Percentiles rank a stretch among this genome's conserved stretches.
Evolutionary conservation across 2,329 filamentous ascomycete species (phyloP).

Genomic region (Xylaria sp.): DNA sequence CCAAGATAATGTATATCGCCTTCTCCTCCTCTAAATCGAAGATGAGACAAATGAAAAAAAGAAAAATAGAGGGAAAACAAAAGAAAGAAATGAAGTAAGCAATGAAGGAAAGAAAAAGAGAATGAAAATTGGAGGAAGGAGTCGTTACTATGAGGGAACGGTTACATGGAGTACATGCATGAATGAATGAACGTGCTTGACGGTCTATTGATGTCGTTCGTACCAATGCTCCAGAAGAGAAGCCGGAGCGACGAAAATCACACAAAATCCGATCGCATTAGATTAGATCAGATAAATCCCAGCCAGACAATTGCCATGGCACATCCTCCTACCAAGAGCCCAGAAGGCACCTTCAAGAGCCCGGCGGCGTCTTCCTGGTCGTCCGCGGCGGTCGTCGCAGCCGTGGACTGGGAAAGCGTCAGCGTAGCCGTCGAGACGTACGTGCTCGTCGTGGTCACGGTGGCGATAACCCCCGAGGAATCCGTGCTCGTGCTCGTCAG

Average conservation of each 20-base stretch:
- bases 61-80: not conserved
- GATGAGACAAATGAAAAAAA: too few relatives aligned
- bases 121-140: not conserved
- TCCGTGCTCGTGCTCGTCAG: constrained; percentile 22
- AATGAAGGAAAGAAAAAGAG: not conserved
- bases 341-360: not conserved
- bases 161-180: not conserved
- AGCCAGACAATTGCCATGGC: constrained; percentile 3
- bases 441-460: constrained; percentile 28
- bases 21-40: too few relatives aligned
- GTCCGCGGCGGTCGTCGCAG: not conserved
- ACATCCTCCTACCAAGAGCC: constrained; percentile 1
- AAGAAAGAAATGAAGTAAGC: not conserved
- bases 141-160: not conserved
- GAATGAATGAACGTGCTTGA: not conserved
- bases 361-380: constrained; percentile 14
- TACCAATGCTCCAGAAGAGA: not conserved
- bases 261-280: too few relatives aligned
- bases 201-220: not conserved
- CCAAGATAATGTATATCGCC: too few relatives aligned
- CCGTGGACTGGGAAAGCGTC: not conserved
- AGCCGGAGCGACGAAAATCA: not conserved
- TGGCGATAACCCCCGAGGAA: constrained; percentile 3
- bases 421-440: constrained; percentile 30
- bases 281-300: constrained; percentile 1